A percentile compares a stretch with the other conserved stretches of the same genome.
Evolutionary conservation across 805 yeast genomes (phyloP).

Genomic region (Saccharomyces cerevisiae): DNA sequence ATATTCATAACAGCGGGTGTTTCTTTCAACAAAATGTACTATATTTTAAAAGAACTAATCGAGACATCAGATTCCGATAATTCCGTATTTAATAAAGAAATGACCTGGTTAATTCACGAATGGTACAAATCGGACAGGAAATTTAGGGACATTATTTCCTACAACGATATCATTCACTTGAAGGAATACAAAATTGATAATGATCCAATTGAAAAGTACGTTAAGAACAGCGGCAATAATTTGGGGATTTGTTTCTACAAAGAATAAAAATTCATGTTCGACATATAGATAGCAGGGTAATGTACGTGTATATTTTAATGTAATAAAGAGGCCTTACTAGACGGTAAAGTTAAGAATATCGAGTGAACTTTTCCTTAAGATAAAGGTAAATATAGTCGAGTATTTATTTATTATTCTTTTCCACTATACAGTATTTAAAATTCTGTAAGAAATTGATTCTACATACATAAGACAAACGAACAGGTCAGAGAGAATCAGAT

Average conservation of each 20-base stretch:
- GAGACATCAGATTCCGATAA: slow-evolving; percentile 51
- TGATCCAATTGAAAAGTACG: slow-evolving; percentile 52
- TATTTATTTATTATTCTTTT: neutral
- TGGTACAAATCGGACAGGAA: slow-evolving; percentile 64
- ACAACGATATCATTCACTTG: slow-evolving; percentile 38
- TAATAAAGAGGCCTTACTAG: neutral
- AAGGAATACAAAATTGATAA: slow-evolving; percentile 39
- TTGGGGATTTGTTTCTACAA: neutral
- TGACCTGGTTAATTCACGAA: slow-evolving; percentile 51
- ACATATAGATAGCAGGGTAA: slow-evolving; percentile 11
- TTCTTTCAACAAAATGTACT: slow-evolving; percentile 55
- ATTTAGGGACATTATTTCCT: slow-evolving; percentile 47
- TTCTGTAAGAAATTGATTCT: neutral
- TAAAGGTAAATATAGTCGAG: neutral
- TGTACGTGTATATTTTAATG: neutral
- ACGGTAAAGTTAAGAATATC: neutral
- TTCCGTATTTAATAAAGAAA: slow-evolving; percentile 46
- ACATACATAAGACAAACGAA: neutral
- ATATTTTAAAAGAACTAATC: slow-evolving; percentile 51
- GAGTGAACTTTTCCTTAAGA: neutral
- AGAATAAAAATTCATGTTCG: neutral
- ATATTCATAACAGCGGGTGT: slow-evolving; percentile 59
- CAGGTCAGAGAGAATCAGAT: neutral
- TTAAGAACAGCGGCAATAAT: slow-evolving; percentile 32
- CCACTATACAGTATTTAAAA: neutral